phyloP scores from a whole-genome alignment of 1,139 yeast species.

The Kurtzmaniella quercitrusa region DNA sequence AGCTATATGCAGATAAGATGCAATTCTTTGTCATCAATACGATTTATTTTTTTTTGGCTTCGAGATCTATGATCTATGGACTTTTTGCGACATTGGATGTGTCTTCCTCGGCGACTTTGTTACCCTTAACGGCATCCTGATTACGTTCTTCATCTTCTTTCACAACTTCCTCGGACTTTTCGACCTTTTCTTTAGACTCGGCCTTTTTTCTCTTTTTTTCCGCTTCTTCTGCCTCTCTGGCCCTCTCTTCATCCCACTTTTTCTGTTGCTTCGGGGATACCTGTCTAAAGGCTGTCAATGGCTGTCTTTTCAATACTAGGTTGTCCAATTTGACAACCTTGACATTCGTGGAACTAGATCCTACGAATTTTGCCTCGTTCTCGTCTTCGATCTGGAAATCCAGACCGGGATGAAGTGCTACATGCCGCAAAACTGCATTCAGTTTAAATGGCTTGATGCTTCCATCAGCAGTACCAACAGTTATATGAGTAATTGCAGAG shows the following conservation, averaged over 20 bases:
- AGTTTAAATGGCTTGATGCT: constrained; percentile 44
- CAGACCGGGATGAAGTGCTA: neutral
- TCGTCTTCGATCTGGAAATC: neutral
- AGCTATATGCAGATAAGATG: neutral
- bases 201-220: neutral
- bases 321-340: constrained; percentile 1
- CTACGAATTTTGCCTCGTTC: neutral
- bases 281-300: constrained; percentile 3
- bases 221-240: neutral
- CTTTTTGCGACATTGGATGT: neutral
- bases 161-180: neutral
- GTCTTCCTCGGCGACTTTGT: neutral
- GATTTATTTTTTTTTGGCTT: neutral
- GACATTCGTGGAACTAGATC: neutral
- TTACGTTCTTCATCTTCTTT: neutral
- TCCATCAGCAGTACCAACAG: constrained; percentile 58
- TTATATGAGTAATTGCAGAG: constrained; percentile 54
- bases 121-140: neutral
- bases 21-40: neutral
- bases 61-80: neutral
- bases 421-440: constrained; percentile 15
- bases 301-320: constrained; percentile 2
- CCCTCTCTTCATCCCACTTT: neutral
- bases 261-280: neutral
- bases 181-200: neutral